phyloP scores from a whole-genome alignment of 2,329 filamentous ascomycete species.

The Graphilbum fragrans region DNA sequence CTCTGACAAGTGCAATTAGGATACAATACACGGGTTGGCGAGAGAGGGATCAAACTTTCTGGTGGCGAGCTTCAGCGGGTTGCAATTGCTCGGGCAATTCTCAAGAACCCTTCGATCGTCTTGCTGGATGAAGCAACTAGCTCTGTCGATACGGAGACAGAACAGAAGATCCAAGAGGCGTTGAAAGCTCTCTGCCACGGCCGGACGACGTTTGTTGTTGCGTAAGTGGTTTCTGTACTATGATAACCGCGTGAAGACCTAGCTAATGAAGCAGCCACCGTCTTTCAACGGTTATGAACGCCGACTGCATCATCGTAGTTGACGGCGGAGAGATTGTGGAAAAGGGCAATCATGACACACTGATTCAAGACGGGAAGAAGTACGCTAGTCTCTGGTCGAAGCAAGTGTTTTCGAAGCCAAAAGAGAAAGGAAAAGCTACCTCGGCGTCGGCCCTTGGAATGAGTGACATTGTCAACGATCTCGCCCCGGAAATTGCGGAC shows the following conservation, averaged over 20 bases:
- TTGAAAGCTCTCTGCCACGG: slow-evolving; percentile 44
- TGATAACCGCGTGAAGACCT: too few species aligned
- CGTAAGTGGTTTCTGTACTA: slow-evolving; percentile 31
- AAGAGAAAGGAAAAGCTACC: slow-evolving; percentile 20
- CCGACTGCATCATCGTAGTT: slow-evolving; percentile 55
- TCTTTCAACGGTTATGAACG: slow-evolving; percentile 59
- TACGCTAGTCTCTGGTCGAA: slow-evolving; percentile 56
- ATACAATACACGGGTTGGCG: slow-evolving; percentile 37
- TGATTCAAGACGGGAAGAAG: slow-evolving; percentile 45
- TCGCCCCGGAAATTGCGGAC: slow-evolving; percentile 22
- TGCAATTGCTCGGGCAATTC: slow-evolving; percentile 57
- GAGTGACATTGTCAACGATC: slow-evolving; percentile 21
- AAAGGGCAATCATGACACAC: slow-evolving; percentile 46
- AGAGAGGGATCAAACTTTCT: slow-evolving; percentile 46
- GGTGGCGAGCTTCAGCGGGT: slow-evolving; percentile 56
- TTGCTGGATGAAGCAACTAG: slow-evolving; percentile 72
- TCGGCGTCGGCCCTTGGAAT: slow-evolving; percentile 12
- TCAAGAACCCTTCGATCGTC: slow-evolving; percentile 64
- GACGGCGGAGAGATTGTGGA: slow-evolving; percentile 51
- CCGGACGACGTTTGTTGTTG: slow-evolving; percentile 56
- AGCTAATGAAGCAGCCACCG: slow-evolving; percentile 37
- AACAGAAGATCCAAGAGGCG: slow-evolving; percentile 53
- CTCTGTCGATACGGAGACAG: slow-evolving; percentile 59
- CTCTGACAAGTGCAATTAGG: too few species aligned
- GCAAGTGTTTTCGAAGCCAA: slow-evolving; percentile 37